Evolutionary conservation across 2,329 filamentous ascomycete species (phyloP).

Genomic region (Spiromastix sp.): DNA sequence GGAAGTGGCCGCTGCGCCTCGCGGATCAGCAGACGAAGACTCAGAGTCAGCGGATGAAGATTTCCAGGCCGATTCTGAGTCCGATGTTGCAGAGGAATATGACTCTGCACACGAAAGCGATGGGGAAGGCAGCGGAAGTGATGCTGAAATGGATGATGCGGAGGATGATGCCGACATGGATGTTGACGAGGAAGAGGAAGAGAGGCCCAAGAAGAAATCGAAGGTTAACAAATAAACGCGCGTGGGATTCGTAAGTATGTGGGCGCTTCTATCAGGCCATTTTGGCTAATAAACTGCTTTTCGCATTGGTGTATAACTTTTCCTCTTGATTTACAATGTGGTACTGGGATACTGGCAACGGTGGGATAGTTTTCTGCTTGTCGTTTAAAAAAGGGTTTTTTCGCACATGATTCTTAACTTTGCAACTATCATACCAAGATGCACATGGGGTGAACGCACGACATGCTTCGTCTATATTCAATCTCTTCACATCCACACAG

Average conservation of each 20-base stretch:
- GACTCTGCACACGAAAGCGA: slow-evolving; percentile 86
- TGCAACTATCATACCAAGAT: no score
- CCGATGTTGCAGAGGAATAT: slow-evolving; percentile 91
- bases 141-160: slow-evolving; percentile 46
- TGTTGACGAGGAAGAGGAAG: slow-evolving; percentile 36
- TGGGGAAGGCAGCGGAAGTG: slow-evolving; percentile 57
- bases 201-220: slow-evolving; percentile 55
- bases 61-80: slow-evolving; percentile 85
- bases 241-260: no score
- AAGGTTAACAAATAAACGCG: slow-evolving; percentile 34
- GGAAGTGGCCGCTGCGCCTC: slow-evolving; percentile 60
- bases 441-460: no score
- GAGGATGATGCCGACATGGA: slow-evolving; percentile 31
- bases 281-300: background rate
- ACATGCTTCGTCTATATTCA: no score
- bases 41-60: slow-evolving; percentile 93
- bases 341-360: no score
- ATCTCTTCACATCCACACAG: no score
- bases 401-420: no score
- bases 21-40: slow-evolving; percentile 90
- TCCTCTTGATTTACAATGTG: background rate
- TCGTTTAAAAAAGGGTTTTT: no score
- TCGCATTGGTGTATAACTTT: slow-evolving; percentile 1
- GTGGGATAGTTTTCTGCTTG: no score
- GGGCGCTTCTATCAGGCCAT: no score